phyloP scores from a whole-genome alignment of 306 rosid species.

The Quercus parvula region DNA sequence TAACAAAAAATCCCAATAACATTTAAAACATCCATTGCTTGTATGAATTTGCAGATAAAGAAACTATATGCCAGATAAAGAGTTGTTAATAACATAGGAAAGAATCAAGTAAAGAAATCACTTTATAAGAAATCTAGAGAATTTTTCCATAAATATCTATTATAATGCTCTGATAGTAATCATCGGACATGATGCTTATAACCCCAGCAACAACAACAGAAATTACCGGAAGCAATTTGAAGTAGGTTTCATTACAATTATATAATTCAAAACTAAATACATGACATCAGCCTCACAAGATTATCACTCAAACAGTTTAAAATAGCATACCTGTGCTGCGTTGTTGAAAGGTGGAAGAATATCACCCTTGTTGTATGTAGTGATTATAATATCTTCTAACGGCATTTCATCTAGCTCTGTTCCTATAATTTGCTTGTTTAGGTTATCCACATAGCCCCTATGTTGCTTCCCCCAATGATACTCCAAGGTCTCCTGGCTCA shows the following conservation, averaged over 20 bases:
- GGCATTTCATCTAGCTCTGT: constrained; percentile 62
- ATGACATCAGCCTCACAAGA: background rate
- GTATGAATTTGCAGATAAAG: background rate
- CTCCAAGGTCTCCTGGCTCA: constrained; percentile 78
- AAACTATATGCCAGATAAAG: background rate
- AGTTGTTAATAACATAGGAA: background rate
- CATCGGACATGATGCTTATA: background rate
- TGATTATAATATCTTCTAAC: constrained; percentile 52
- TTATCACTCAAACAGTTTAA: background rate
- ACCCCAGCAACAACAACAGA: background rate
- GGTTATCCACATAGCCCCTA: constrained; percentile 73
- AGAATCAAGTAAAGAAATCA: background rate
- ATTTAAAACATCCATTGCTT: background rate
- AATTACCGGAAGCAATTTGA: background rate
- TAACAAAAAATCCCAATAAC: background rate
- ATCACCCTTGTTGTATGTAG: constrained; percentile 72
- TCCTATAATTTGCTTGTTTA: constrained; percentile 78
- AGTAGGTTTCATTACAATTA: background rate
- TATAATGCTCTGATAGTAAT: background rate
- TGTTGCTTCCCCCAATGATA: constrained; percentile 98
- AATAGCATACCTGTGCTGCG: constrained; percentile 69
- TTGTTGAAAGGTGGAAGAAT: constrained; percentile 80
- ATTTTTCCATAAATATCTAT: background rate
- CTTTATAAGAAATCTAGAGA: background rate
- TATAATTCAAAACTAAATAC: background rate